These are phyloP conservation scores for Hysterangium stoloniferum DNA, from an alignment of 768 basidiomycete genomes.

Conservation along the genomic window DNA sequence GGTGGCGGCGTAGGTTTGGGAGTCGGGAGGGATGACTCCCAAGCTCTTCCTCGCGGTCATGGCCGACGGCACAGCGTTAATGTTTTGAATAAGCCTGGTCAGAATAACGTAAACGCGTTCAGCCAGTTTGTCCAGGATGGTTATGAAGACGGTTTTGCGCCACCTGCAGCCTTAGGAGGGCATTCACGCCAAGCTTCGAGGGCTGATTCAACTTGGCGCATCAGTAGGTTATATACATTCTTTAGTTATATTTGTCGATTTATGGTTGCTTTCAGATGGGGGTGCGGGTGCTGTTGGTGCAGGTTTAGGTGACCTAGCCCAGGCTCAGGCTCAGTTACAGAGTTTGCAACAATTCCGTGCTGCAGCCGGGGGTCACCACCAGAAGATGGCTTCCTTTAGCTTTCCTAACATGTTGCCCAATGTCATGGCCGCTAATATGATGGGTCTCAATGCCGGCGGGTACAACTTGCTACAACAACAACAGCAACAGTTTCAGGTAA, in stretches of 20 bases:
- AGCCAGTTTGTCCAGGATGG: conserved; percentile 44
- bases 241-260: conserved; percentile 6
- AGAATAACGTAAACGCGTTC: conserved; percentile 39
- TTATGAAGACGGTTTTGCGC: conserved; percentile 76
- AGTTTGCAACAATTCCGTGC: conserved; percentile 96
- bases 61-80: conserved; percentile 89
- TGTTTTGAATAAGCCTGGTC: conserved; percentile 63
- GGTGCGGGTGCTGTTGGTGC: conserved; percentile 61
- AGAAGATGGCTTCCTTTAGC: conserved; percentile 96
- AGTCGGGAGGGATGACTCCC: conserved; percentile 52
- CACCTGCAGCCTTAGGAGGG: conserved; percentile 49
- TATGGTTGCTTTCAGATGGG: conserved; percentile 43
- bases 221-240: conserved; percentile 48
- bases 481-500: conserved; percentile 80
- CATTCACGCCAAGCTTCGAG: conserved; percentile 72
- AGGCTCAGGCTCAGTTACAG: conserved; percentile 94
- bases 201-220: conserved; percentile 81
- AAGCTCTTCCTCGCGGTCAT: conserved; percentile 72
- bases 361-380: conserved; percentile 87
- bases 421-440: conserved; percentile 95
- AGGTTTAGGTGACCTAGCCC: conserved; percentile 79
- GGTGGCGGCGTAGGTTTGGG: conserved; percentile 46
- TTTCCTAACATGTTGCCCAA: conserved; percentile 98
- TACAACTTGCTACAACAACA: conserved; percentile 87
- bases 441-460: conserved; percentile 78